Percentiles rank a stretch among this genome's conserved stretches.
Conservation (phyloP, 805 yeast species). For the Spencermartinsiella europaea region DNA sequence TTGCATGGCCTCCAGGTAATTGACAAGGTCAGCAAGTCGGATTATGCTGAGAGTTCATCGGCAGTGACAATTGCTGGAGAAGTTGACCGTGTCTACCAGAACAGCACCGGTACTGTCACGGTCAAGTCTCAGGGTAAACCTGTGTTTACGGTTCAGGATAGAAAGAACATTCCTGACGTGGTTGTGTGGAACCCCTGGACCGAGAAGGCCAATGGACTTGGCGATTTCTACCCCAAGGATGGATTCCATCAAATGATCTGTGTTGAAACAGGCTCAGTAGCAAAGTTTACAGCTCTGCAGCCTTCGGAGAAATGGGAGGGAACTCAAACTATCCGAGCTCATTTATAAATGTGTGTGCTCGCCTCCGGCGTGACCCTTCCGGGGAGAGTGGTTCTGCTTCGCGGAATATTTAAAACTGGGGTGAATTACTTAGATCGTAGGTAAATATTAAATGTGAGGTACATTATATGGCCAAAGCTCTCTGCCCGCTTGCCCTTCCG, state of each 20-base stretch:
- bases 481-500: too few species aligned
- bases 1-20: conserved; percentile 64
- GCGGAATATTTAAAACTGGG: too few species aligned
- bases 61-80: conserved; percentile 43
- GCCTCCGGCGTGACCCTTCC: neutral
- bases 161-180: conserved; percentile 56
- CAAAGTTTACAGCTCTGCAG: conserved; percentile 53
- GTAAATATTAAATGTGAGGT: too few species aligned
- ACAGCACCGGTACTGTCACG: conserved; percentile 45
- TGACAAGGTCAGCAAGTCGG: conserved; percentile 67
- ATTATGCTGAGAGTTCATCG: conserved; percentile 27
- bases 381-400: too few species aligned
- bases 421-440: too few species aligned
- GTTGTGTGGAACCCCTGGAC: conserved; percentile 99
- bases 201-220: conserved; percentile 74
- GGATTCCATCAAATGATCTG: conserved; percentile 90
- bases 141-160: conserved; percentile 52
- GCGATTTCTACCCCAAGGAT: conserved; percentile 78
- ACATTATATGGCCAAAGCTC: too few species aligned
- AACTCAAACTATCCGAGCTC: conserved; percentile 6
- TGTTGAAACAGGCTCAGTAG: conserved; percentile 89
- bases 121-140: conserved; percentile 70
- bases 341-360: neutral
- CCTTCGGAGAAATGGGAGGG: conserved; percentile 47
- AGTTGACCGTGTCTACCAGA: conserved; percentile 77